Conservation (phyloP, 1,284 basidiomycete genomes). For the Amylostereum chailletii region DNA sequence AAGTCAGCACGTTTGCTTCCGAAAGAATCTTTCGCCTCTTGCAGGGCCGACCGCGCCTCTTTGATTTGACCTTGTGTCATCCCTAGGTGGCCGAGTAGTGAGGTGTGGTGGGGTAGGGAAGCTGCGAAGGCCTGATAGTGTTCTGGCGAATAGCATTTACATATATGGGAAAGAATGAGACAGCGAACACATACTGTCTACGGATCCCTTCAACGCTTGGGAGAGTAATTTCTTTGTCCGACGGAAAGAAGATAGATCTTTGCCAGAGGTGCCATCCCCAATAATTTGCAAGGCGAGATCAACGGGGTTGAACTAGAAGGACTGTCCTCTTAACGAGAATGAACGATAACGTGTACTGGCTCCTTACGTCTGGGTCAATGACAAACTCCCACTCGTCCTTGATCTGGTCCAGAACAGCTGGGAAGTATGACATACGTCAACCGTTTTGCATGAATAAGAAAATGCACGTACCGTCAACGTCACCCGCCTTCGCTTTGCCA, state of each 20-base stretch:
- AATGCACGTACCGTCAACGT: slow-evolving; percentile 61
- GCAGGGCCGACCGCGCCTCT: slow-evolving; percentile 63
- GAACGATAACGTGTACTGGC: slow-evolving; percentile 5
- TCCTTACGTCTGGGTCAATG: slow-evolving; percentile 71
- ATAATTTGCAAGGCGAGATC: slow-evolving; percentile 84
- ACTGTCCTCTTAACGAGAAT: not conserved
- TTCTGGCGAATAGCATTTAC: slow-evolving; percentile 31
- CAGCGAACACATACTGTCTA: slow-evolving; percentile 56
- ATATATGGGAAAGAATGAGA: not conserved
- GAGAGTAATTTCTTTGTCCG: slow-evolving; percentile 70
- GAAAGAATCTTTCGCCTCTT: slow-evolving; percentile 72
- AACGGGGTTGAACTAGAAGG: slow-evolving; percentile 78
- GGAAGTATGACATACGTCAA: slow-evolving; percentile 2
- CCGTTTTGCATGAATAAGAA: not conserved
- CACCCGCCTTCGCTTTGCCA: slow-evolving; percentile 51
- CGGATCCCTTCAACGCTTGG: slow-evolving; percentile 72
- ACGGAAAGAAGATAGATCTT: slow-evolving; percentile 69
- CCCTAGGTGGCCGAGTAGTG: slow-evolving; percentile 61
- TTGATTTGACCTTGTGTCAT: slow-evolving; percentile 68
- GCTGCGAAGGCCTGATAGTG: slow-evolving; percentile 91
- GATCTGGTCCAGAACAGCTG: slow-evolving; percentile 80
- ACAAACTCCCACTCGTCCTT: slow-evolving; percentile 87
- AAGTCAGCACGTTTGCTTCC: slow-evolving; percentile 78
- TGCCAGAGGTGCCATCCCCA: slow-evolving; percentile 61
- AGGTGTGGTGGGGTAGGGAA: slow-evolving; percentile 80